Evolutionary conservation across 345 rosid genomes (phyloP).

Genomic region (Hevea brasiliensis): DNA sequence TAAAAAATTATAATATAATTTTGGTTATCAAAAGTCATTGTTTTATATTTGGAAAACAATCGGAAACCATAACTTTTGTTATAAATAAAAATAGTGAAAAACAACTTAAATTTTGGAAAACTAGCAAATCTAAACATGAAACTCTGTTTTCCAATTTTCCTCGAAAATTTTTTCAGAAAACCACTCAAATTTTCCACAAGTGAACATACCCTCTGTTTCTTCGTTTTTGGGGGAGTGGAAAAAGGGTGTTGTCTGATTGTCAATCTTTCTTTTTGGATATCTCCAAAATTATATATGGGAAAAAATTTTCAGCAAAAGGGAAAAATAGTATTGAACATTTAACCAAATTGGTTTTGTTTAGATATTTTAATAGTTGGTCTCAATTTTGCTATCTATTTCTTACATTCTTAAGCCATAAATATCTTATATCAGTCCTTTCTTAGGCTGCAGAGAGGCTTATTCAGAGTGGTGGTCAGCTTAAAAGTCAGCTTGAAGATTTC

Average conservation of each 20-base stretch:
- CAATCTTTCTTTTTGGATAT: not conserved
- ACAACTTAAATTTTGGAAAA: no score
- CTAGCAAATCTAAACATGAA: no score
- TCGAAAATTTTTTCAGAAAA: no score
- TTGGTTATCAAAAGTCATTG: no score
- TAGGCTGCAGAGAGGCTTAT: constrained; percentile 94
- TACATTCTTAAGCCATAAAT: constrained; percentile 1
- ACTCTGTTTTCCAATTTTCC: no score
- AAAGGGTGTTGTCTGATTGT: not conserved
- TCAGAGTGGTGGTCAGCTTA: constrained; percentile 55
- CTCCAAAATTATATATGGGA: not conserved
- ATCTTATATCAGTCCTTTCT: constrained; percentile 17
- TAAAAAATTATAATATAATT: no score
- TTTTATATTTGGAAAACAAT: no score
- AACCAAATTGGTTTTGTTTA: not conserved
- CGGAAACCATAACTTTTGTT: no score
- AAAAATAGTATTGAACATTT: not conserved
- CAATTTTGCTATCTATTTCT: not conserved
- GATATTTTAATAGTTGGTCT: not conserved
- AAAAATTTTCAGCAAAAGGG: not conserved
- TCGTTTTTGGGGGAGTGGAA: not conserved
- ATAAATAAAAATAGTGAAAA: no score
- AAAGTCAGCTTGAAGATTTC: constrained; percentile 58
- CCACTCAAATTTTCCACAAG: no score
- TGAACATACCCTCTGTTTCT: no score